A percentile compares a stretch with the other conserved stretches of the same genome.
Evolutionary conservation across 2,329 filamentous ascomycete genomes (phyloP).

Genomic region (Aureobasidium vineae): DNA sequence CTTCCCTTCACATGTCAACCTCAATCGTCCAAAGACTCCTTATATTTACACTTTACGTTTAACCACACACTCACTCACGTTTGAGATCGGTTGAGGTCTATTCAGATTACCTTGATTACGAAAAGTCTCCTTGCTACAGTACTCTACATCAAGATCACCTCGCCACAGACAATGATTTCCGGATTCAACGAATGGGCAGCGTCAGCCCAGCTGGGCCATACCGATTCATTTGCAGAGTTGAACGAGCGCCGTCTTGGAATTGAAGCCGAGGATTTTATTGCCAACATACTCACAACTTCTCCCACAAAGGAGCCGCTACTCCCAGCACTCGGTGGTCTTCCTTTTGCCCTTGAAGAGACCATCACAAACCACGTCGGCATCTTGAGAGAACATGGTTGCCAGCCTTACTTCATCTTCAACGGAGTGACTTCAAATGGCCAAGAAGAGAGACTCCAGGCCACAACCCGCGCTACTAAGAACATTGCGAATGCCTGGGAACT

Average conservation of each 20-base stretch:
- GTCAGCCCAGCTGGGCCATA: conserved; percentile 49
- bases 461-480: conserved; percentile 31
- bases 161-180: conserved; percentile 42
- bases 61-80: neutral
- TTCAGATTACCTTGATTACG: neutral
- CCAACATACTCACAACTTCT: conserved; percentile 68
- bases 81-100: neutral
- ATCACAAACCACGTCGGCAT: conserved; percentile 73
- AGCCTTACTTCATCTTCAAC: conserved; percentile 88
- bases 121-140: neutral
- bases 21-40: conserved; percentile 18
- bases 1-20: conserved; percentile 22
- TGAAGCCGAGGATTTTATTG: conserved; percentile 86
- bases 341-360: conserved; percentile 70
- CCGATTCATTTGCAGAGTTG: conserved; percentile 66
- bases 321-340: conserved; percentile 83
- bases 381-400: conserved; percentile 65
- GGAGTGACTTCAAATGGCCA: conserved; percentile 69
- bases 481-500: conserved; percentile 72
- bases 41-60: neutral
- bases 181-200: conserved; percentile 58
- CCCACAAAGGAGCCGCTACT: conserved; percentile 82
- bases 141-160: neutral
- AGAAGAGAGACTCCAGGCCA: conserved; percentile 25
- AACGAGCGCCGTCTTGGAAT: conserved; percentile 75